A percentile compares a stretch with the other conserved stretches of the same genome.
Conservation (phyloP, 176 grass and related monocot species). For the Zizania latifolia region DNA sequence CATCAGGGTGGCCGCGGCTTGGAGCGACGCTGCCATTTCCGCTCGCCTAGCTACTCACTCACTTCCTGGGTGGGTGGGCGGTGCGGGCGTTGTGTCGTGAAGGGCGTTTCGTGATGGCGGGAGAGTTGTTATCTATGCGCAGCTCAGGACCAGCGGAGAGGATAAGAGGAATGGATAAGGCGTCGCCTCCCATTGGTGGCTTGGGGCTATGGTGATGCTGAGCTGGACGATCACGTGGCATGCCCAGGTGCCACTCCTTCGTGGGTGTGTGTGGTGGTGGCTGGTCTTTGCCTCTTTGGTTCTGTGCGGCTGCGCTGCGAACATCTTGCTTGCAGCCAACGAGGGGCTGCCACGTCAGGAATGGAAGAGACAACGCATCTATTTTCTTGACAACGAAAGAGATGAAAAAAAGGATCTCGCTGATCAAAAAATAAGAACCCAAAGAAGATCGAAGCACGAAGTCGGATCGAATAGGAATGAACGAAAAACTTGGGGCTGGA, state of each 20-base stretch:
- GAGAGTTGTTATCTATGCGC: conserved; percentile 38
- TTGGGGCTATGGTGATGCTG: conserved; percentile 46
- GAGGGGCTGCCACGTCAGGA: background rate
- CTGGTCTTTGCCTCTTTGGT: background rate
- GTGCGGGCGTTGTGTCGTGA: conserved; percentile 6
- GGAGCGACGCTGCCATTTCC: conserved; percentile 74
- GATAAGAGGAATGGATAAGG: conserved; percentile 76
- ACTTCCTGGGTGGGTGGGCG: background rate
- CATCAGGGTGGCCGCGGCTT: conserved; percentile 80
- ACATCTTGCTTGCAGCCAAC: background rate
- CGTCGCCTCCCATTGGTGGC: conserved; percentile 47
- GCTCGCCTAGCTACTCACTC: background rate
- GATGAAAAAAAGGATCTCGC: too few species aligned
- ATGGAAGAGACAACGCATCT: background rate
- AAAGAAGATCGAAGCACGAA: too few species aligned
- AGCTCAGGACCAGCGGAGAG: conserved; percentile 20
- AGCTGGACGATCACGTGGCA: conserved; percentile 27
- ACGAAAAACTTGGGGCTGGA: too few species aligned
- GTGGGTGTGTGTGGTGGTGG: background rate
- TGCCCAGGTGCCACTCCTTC: background rate
- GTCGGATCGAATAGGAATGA: too few species aligned
- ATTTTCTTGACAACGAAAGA: background rate
- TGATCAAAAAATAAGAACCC: too few species aligned
- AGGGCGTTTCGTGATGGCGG: conserved; percentile 25
- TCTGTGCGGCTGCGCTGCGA: background rate